phyloP scores from a whole-genome alignment of 192 early-diverging fungal species.

The Allomyces arbusculus region DNA sequence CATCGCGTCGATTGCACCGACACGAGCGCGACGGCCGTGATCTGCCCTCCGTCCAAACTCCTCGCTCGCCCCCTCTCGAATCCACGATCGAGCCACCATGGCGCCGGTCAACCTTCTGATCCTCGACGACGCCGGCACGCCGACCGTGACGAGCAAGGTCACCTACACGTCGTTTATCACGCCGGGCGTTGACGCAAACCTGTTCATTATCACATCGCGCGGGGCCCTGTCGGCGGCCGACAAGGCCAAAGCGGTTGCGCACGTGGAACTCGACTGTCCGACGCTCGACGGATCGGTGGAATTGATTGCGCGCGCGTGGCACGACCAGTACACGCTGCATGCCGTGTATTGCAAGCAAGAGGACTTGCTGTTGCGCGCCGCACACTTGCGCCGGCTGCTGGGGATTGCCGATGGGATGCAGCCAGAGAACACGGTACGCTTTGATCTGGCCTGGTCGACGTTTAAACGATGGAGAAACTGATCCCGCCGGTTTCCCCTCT shows the following conservation, averaged over 20 bases:
- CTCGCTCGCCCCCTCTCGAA: no score
- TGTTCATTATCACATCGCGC: constrained; percentile 9
- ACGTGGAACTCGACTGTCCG: constrained; percentile 9
- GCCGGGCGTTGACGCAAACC: constrained; percentile 2
- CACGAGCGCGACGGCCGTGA: no score
- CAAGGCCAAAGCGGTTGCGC: constrained; percentile 1
- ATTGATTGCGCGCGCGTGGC: constrained; percentile 7
- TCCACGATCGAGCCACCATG: no score
- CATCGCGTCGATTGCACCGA: no score
- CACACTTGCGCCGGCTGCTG: constrained; percentile 10
- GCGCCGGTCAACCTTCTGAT: constrained; percentile 3
- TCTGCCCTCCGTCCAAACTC: no score
- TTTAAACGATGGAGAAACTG: no score
- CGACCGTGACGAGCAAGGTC: constrained; percentile 4
- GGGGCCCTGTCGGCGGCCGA: constrained; percentile 8
- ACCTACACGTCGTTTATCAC: constrained; percentile 8
- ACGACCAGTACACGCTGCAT: constrained; percentile 15
- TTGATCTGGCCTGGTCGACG: background rate
- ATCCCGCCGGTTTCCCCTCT: no score
- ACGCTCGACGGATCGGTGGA: constrained; percentile 13
- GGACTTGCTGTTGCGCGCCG: constrained; percentile 17
- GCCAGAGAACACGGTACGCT: constrained; percentile 1
- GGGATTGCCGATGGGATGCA: constrained; percentile 1
- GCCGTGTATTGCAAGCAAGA: constrained; percentile 21
- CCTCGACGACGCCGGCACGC: constrained; percentile 13